Conservation (phyloP, 306 rosid genomes). For the Begonia loranthoides region DNA sequence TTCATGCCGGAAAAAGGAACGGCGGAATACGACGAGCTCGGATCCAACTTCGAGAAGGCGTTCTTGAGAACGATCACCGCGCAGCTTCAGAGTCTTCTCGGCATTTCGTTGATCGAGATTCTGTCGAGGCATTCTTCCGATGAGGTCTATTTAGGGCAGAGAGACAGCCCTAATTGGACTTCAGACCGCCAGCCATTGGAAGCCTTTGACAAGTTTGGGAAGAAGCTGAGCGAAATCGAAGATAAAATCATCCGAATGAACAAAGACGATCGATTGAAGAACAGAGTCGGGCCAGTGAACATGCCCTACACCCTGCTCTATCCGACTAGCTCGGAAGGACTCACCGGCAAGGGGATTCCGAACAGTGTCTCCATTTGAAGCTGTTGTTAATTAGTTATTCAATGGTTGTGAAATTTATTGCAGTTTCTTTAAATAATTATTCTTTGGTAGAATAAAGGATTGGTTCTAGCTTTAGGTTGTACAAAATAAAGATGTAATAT, state of each 20-base stretch:
- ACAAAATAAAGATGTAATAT: too few relatives aligned
- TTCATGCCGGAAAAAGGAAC: conserved; percentile 96
- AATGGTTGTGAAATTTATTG: too few relatives aligned
- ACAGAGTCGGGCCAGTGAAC: conserved; percentile 59
- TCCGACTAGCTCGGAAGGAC: conserved; percentile 84
- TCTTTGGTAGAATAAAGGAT: too few relatives aligned
- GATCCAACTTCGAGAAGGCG: conserved; percentile 45
- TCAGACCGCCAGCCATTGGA: conserved; percentile 34
- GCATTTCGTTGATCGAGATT: conserved; percentile 72
- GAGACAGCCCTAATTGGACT: conserved; percentile 46
- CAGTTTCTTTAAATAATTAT: too few relatives aligned
- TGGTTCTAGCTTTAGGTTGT: too few relatives aligned
- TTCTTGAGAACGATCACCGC: conserved; percentile 84
- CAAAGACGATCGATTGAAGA: conserved; percentile 40
- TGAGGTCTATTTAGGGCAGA: conserved; percentile 82
- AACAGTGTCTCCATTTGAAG: conserved; percentile 65
- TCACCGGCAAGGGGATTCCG: conserved; percentile 87
- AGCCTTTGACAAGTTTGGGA: conserved; percentile 53
- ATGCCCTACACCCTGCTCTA: conserved; percentile 70
- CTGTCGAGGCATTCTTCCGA: conserved; percentile 78
- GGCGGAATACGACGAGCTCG: conserved; percentile 55
- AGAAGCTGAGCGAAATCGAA: conserved; percentile 45
- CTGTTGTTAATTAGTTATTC: too few relatives aligned
- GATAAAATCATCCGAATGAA: conserved; percentile 39
- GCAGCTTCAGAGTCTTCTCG: conserved; percentile 78